Evolutionary conservation across 2,329 filamentous ascomycete genomes (phyloP).

Genomic region (Colletotrichum falcatum): DNA sequence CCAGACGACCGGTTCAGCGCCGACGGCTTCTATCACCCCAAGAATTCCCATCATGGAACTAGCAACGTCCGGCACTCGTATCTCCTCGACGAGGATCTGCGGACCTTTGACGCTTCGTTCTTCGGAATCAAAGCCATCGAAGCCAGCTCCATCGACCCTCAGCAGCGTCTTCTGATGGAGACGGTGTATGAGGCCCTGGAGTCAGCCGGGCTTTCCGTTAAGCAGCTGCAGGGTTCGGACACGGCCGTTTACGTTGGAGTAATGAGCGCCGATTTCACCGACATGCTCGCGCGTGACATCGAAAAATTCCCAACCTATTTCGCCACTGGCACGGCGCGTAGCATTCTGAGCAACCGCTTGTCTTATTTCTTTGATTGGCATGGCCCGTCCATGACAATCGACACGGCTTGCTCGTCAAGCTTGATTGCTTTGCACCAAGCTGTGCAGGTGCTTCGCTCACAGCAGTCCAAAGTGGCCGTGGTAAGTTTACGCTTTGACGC

Average conservation of each 20-base stretch:
- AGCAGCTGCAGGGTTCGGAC: constrained; percentile 19
- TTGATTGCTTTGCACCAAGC: neutral
- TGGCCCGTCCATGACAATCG: no score
- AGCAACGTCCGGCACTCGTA: constrained; percentile 14
- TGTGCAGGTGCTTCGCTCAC: no score
- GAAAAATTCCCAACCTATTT: constrained; percentile 45
- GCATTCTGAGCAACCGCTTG: constrained; percentile 55
- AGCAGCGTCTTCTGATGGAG: constrained; percentile 50
- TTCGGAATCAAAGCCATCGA: constrained; percentile 48
- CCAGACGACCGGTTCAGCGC: no score
- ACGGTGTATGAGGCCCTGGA: constrained; percentile 51
- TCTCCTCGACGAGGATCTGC: constrained; percentile 42
- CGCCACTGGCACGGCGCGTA: constrained; percentile 50
- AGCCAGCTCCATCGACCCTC: constrained; percentile 49
- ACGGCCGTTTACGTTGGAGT: constrained; percentile 41
- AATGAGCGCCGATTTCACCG: no score
- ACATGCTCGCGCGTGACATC: constrained; percentile 47
- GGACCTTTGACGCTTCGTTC: constrained; percentile 46
- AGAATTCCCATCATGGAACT: no score
- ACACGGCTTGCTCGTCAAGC: no score
- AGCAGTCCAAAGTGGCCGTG: no score
- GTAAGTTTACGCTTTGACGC: no score
- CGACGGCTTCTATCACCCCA: no score
- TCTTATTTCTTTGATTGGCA: constrained; percentile 55
- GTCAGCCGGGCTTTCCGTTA: constrained; percentile 37